Conservation (phyloP, 257 asterid genomes). For the Ocimum tenuiflorum region DNA sequence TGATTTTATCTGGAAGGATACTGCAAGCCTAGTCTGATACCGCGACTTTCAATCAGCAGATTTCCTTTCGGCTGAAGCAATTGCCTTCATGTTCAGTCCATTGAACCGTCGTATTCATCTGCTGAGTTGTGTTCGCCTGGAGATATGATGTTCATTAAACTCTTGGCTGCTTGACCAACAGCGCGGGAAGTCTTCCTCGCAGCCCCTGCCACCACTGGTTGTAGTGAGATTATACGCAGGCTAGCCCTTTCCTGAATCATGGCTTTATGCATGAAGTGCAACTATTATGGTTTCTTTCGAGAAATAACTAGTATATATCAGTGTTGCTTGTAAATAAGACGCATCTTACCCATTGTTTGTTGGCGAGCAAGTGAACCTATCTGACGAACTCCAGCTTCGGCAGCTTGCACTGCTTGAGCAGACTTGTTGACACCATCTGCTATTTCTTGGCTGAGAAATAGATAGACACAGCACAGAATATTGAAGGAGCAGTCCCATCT, state of each 20-base stretch:
- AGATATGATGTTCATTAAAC: conserved; percentile 56
- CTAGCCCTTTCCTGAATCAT: conserved; percentile 91
- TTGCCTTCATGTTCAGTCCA: conserved; percentile 26
- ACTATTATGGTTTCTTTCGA: conserved; percentile 8
- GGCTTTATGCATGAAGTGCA: conserved; percentile 37
- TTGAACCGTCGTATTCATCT: conserved; percentile 32
- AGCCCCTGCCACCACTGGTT: conserved; percentile 81
- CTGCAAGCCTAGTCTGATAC: conserved; percentile 5
- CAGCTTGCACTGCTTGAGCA: conserved; percentile 90
- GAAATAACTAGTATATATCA: background rate
- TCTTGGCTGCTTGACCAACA: conserved; percentile 69
- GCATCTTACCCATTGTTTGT: conserved; percentile 65
- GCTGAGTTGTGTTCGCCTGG: conserved; percentile 40
- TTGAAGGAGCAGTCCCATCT: background rate
- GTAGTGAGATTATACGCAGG: conserved; percentile 73
- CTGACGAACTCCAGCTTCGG: conserved; percentile 80
- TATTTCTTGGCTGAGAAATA: conserved; percentile 72
- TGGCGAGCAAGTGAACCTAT: conserved; percentile 78
- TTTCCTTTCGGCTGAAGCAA: background rate
- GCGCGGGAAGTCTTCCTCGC: conserved; percentile 81
- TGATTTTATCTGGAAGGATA: background rate
- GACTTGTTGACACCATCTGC: conserved; percentile 81
- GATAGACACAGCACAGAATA: conserved; percentile 17
- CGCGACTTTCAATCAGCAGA: background rate
- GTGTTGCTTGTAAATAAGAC: background rate